Percentiles rank a stretch among this genome's conserved stretches.
Evolutionary conservation across 805 yeast genomes (phyloP).

Genomic region (Jamesozyma piceae): DNA sequence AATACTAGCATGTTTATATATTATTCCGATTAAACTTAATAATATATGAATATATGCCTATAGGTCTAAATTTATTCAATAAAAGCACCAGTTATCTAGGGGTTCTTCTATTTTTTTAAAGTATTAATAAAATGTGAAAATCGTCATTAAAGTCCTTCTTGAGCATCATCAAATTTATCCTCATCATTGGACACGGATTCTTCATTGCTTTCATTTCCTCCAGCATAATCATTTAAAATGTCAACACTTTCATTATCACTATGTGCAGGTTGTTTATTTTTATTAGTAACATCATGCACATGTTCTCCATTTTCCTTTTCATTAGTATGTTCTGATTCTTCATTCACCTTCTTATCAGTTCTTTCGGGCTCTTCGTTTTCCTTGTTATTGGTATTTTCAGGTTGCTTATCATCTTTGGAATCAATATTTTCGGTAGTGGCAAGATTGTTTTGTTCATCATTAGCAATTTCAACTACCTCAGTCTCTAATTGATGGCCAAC

Average conservation of each 20-base stretch:
- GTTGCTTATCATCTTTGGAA: background rate
- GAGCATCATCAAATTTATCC: conserved; percentile 15
- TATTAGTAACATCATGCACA: background rate
- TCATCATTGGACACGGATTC: conserved; percentile 4
- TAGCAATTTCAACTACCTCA: background rate
- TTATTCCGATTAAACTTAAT: no score
- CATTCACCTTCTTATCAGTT: background rate
- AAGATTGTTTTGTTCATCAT: background rate
- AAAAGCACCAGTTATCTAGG: no score
- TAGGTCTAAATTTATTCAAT: no score
- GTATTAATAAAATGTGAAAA: no score
- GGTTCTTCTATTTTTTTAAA: no score
- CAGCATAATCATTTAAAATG: conserved; percentile 8
- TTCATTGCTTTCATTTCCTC: background rate
- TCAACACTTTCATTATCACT: conserved; percentile 3
- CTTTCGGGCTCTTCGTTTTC: background rate
- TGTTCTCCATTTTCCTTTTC: background rate
- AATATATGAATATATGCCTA: no score
- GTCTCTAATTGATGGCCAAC: background rate
- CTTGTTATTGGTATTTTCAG: background rate
- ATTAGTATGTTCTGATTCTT: background rate
- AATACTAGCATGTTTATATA: no score
- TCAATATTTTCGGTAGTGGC: background rate
- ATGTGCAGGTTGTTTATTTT: background rate
- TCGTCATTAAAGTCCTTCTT: no score